Percentiles rank a stretch among this genome's conserved stretches.
Conservation (phyloP, 257 asterid genomes). For the Handroanthus guayacan region DNA sequence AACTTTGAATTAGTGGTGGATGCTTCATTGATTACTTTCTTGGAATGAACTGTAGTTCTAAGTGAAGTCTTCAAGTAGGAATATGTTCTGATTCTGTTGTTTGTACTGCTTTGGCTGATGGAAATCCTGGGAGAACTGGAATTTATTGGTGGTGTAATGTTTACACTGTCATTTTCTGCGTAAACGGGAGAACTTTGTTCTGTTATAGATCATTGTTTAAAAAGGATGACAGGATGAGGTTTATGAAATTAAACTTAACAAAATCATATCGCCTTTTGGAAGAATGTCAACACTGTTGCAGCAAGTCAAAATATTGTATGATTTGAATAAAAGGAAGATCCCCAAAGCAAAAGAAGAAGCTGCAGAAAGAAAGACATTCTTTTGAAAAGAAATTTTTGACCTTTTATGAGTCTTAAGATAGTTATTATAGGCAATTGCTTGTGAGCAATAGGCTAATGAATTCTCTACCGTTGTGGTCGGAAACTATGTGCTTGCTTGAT, state of each 20-base stretch:
- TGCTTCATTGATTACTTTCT: not conserved
- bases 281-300: constrained; percentile 3
- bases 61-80: not conserved
- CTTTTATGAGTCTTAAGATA: not conserved
- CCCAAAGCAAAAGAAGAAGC: not conserved
- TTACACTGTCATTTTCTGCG: not conserved
- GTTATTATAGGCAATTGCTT: not conserved
- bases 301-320: constrained; percentile 3
- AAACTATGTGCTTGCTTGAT: not conserved
- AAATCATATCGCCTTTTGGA: constrained; percentile 7
- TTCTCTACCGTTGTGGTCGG: not conserved
- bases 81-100: constrained; percentile 16
- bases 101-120: not conserved
- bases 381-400: not conserved
- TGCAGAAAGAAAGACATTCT: not conserved
- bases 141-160: constrained; percentile 2
- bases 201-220: constrained; percentile 12
- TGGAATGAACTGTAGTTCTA: not conserved
- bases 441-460: constrained; percentile 8
- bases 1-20: constrained; percentile 12
- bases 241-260: not conserved
- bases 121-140: not conserved
- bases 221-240: constrained; percentile 19
- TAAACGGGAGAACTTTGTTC: constrained; percentile 8
- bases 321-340: not conserved